These are phyloP conservation scores for Austroboletus eburneus DNA, from an alignment of 768 basidiomycete species.

Conservation along the genomic window DNA sequence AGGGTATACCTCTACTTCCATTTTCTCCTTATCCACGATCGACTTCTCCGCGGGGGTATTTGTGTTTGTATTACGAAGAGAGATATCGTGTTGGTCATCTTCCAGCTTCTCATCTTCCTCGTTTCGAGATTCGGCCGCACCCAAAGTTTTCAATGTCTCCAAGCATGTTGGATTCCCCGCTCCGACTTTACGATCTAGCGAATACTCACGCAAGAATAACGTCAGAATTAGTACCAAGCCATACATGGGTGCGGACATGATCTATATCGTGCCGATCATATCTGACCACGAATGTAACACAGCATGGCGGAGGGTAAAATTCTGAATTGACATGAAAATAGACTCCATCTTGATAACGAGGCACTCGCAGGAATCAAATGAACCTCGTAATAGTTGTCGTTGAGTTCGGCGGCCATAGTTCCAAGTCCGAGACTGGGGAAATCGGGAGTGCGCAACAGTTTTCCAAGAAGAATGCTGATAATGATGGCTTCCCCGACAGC, in stretches of 20 bases:
- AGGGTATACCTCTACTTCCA: too few species aligned
- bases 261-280: slow-evolving; percentile 62
- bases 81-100: too few species aligned
- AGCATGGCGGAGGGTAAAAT: slow-evolving; percentile 43
- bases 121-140: too few species aligned
- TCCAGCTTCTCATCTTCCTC: too few species aligned
- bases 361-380: slow-evolving; percentile 27
- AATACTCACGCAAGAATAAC: slow-evolving; percentile 57
- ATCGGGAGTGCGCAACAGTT: slow-evolving; percentile 33
- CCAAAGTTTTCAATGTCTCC: too few species aligned
- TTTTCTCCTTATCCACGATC: too few species aligned
- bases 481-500: slow-evolving; percentile 71
- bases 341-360: background rate
- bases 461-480: slow-evolving; percentile 43
- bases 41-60: too few species aligned
- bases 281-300: slow-evolving; percentile 63
- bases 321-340: slow-evolving; percentile 29
- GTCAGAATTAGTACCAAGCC: slow-evolving; percentile 49
- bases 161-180: too few species aligned
- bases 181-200: slow-evolving; percentile 50
- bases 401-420: slow-evolving; percentile 41
- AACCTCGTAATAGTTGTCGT: slow-evolving; percentile 42
- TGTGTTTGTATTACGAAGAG: too few species aligned
- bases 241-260: slow-evolving; percentile 55
- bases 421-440: slow-evolving; percentile 27